Evolutionary conservation across 768 basidiomycete genomes (phyloP).

Genomic region (Dioszegia crocea): DNA sequence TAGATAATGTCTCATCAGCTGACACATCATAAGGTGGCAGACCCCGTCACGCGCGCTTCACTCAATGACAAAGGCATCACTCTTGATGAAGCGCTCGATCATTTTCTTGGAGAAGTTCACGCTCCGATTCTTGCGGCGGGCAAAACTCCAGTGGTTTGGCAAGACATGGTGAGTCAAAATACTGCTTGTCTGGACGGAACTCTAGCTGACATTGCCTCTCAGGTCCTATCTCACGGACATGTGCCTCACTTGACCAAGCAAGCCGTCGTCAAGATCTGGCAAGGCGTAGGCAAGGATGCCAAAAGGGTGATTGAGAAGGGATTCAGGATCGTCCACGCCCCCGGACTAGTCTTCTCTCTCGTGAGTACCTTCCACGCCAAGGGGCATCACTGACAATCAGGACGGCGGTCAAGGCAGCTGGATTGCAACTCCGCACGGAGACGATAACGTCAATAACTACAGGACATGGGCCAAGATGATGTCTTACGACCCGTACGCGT

Average conservation of each 20-base stretch:
- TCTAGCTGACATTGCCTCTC: too few relatives aligned
- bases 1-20: neutral
- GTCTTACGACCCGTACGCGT: conserved; percentile 63
- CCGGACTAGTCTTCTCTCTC: conserved; percentile 79
- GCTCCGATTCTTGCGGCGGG: conserved; percentile 56
- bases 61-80: conserved; percentile 57
- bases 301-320: conserved; percentile 61
- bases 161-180: conserved; percentile 63
- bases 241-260: conserved; percentile 48
- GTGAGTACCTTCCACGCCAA: conserved; percentile 49
- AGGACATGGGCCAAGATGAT: conserved; percentile 71
- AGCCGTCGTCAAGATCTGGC: conserved; percentile 58
- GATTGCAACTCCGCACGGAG: conserved; percentile 56
- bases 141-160: conserved; percentile 79
- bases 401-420: conserved; percentile 72
- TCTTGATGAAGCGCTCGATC: conserved; percentile 62
- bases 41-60: conserved; percentile 59
- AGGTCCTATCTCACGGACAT: conserved; percentile 13
- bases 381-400: conserved; percentile 22
- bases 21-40: conserved; percentile 42
- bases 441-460: conserved; percentile 62
- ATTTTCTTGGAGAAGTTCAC: conserved; percentile 64
- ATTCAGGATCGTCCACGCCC: conserved; percentile 62
- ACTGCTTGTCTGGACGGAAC: too few relatives aligned
- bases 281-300: conserved; percentile 62